Evolutionary conservation across 345 rosid genomes (phyloP), one percentile per base, ranked within the genome.

Genomic region (Populus alba): DNA sequence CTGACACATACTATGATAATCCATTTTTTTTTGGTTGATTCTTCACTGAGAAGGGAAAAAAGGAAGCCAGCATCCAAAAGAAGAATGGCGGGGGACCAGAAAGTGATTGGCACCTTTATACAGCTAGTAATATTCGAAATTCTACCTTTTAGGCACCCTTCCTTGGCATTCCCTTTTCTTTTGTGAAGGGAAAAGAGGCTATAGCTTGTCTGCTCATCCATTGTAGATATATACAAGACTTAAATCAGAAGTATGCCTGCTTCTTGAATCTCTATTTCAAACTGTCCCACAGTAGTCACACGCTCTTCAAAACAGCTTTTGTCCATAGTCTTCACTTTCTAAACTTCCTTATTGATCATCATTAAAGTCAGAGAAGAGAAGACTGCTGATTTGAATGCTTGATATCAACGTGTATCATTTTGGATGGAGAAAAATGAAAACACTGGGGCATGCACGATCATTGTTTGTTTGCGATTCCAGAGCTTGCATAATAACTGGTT

Each of bases 11-110:
- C 63, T 15, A 47, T 15, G 53, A 4, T 47, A 47, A 47, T 47
- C 53, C 6, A 0, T 15, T 47, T 47, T 15, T 47, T 13, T 15
- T 15, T 11, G 15, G 15, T 11, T 43, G 47, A 43, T 43, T 43
- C 47, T 43, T 43, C 47, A 43, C 47, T 43, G 53, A 47, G 53
- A 47, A 47, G 17, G 22, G 6, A 25, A 61, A 61, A 25, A 45
- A 5, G 53, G 55, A 51, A 17, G 41, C 41, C 23, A 18, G 75
- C 75, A 55, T 18, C 16, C 66, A 10, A 13, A 55, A 8, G 15
- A 72, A 35, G 75, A 72, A 55, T 20, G 57, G 75, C 33, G 43
- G 65, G 47, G 17, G 75, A 55, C 66, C 75, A 27, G 75, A 55
- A 31, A 51, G 66, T 72, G 23, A 11, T 27, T 16, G 37, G 35